Evolutionary conservation across 2,329 filamentous ascomycete species (phyloP).

Genomic region (Aspergillus hortae): DNA sequence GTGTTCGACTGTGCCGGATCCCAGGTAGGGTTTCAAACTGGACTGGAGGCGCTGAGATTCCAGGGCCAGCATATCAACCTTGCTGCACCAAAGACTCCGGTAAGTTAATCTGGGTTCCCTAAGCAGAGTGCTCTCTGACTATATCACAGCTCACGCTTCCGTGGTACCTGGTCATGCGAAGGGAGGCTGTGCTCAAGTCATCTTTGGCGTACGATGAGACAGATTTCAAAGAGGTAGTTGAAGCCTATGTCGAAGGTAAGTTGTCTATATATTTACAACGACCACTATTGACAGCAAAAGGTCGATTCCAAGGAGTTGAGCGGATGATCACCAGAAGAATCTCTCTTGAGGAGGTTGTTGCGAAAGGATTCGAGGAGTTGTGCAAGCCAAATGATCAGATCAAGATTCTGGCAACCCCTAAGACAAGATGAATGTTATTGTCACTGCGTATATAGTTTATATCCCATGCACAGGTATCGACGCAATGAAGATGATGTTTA

Average conservation of each 20-base stretch:
- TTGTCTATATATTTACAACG: background rate
- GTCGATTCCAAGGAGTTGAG: conserved; percentile 11
- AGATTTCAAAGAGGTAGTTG: conserved; percentile 9
- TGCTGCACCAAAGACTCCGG: conserved; percentile 6
- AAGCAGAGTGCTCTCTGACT: background rate
- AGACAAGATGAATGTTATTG: background rate
- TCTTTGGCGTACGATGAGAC: conserved; percentile 10
- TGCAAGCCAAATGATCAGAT: conserved; percentile 12
- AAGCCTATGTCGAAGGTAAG: conserved; percentile 9
- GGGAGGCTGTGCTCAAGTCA: conserved; percentile 7
- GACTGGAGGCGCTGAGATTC: conserved; percentile 6
- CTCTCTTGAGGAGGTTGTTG: conserved; percentile 8
- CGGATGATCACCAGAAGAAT: conserved; percentile 8
- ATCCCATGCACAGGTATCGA: background rate
- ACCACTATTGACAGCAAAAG: background rate
- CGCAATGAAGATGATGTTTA: background rate
- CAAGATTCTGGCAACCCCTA: conserved; percentile 12
- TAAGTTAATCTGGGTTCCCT: background rate
- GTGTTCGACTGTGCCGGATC: conserved; percentile 13
- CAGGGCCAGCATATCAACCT: conserved; percentile 11
- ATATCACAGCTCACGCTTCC: conserved; percentile 7
- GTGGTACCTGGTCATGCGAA: conserved; percentile 2
- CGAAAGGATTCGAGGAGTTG: conserved; percentile 11
- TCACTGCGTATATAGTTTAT: background rate
- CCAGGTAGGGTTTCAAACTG: conserved; percentile 5